These are phyloP conservation scores for Clonostachys rosea DNA, from an alignment of 2,329 filamentous ascomycete genomes.

Conservation along the genomic window DNA sequence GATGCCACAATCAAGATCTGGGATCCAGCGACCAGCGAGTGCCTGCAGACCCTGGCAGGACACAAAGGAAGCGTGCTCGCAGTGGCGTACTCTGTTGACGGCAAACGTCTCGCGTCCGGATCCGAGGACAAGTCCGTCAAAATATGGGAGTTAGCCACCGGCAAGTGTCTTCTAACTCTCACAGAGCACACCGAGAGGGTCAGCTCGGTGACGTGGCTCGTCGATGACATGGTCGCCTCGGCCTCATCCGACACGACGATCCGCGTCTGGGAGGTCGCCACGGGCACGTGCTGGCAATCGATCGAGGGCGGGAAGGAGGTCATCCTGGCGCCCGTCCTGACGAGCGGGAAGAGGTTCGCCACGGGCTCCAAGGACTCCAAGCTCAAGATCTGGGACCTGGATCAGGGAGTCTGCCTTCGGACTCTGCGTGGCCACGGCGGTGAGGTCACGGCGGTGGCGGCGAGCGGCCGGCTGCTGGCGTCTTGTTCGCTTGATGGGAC, in stretches of 20 bases:
- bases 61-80: not conserved
- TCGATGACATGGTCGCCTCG: slow-evolving; percentile 68
- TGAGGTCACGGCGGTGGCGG: too few species aligned
- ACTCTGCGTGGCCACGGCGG: not conserved
- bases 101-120: slow-evolving; percentile 78
- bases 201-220: slow-evolving; percentile 65
- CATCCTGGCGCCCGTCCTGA: slow-evolving; percentile 1
- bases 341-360: slow-evolving; percentile 56
- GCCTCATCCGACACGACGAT: slow-evolving; percentile 5
- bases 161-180: slow-evolving; percentile 83
- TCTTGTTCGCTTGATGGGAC: too few species aligned
- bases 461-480: too few species aligned
- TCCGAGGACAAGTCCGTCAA: slow-evolving; percentile 89
- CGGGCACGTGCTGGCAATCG: not conserved
- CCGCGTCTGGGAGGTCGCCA: slow-evolving; percentile 7
- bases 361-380: slow-evolving; percentile 92
- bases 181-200: slow-evolving; percentile 96
- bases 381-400: slow-evolving; percentile 81
- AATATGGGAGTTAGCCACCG: slow-evolving; percentile 83
- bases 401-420: not conserved
- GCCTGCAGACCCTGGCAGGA: slow-evolving; percentile 3
- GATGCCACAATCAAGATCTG: slow-evolving; percentile 6
- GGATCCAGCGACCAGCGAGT: slow-evolving; percentile 2
- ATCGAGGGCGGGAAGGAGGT: not conserved
- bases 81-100: slow-evolving; percentile 36